Percentiles rank a stretch among this genome's conserved stretches.
Conservation (phyloP, 148 eudicot species). For the Diospyros kaki region DNA sequence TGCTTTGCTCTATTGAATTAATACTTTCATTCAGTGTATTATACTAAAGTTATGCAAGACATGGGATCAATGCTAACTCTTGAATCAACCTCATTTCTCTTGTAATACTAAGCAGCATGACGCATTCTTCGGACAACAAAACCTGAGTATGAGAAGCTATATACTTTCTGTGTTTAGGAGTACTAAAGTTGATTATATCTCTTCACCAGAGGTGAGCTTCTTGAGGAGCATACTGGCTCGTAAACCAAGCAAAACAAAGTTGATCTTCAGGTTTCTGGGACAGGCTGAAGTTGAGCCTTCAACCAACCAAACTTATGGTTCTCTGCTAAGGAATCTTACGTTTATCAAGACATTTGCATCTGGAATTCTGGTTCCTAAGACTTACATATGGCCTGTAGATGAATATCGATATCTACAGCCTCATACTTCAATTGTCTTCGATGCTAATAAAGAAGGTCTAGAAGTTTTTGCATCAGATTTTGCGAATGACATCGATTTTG, state of each 20-base stretch:
- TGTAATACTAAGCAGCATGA: conserved; percentile 53
- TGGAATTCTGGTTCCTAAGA: conserved; percentile 89
- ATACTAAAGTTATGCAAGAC: no score
- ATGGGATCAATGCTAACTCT: neutral
- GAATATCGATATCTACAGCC: conserved; percentile 44
- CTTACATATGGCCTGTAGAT: conserved; percentile 81
- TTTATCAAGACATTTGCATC: conserved; percentile 76
- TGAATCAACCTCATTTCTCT: conserved; percentile 8
- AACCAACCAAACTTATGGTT: conserved; percentile 74
- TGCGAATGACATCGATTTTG: conserved; percentile 59
- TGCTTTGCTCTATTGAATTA: neutral
- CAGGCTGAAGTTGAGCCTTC: conserved; percentile 46
- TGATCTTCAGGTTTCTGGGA: conserved; percentile 64
- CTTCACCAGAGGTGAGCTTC: conserved; percentile 85
- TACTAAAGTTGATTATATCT: conserved; percentile 50
- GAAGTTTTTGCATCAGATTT: conserved; percentile 74
- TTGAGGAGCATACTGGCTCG: conserved; percentile 49
- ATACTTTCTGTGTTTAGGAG: conserved; percentile 45
- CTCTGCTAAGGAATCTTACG: conserved; percentile 64
- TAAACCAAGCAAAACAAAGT: conserved; percentile 47
- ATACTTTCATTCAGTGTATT: no score
- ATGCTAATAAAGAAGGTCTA: conserved; percentile 76
- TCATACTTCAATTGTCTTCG: conserved; percentile 65
- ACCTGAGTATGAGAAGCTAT: conserved; percentile 65
- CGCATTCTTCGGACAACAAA: conserved; percentile 64